A percentile compares a stretch with the other conserved stretches of the same genome.
Evolutionary conservation across 2,329 filamentous ascomycete genomes (phyloP).

Genomic region (Colletotrichum liriopes): DNA sequence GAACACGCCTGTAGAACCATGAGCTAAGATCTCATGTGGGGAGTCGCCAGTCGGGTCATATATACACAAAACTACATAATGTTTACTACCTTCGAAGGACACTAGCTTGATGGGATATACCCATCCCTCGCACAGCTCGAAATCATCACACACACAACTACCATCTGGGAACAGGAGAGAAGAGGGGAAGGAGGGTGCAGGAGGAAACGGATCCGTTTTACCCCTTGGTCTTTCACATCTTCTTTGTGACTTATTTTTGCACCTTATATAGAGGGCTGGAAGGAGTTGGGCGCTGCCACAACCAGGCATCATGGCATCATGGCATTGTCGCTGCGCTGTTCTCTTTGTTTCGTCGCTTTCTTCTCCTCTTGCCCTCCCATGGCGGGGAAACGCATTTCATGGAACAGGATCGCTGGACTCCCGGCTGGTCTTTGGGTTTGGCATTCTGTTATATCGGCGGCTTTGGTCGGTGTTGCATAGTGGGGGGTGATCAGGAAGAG

Average conservation of each 20-base stretch:
- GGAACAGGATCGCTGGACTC: conserved; percentile 30
- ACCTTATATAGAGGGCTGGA: conserved; percentile 1
- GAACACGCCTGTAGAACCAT: conserved; percentile 43
- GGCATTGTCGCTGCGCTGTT: conserved; percentile 12
- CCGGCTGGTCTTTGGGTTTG: conserved; percentile 37
- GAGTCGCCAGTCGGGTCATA: conserved; percentile 35
- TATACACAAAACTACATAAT: conserved; percentile 43
- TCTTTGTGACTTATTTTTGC: conserved; percentile 12
- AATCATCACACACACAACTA: conserved; percentile 7
- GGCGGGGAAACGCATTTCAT: background rate
- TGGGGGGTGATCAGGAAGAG: background rate
- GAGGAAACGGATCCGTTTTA: background rate
- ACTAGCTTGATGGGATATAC: conserved; percentile 27
- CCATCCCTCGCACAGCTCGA: conserved; percentile 18
- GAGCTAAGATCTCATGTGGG: conserved; percentile 37
- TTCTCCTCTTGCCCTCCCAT: background rate
- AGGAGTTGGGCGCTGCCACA: background rate
- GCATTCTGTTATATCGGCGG: conserved; percentile 29
- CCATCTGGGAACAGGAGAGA: conserved; percentile 12
- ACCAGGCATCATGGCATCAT: conserved; percentile 12
- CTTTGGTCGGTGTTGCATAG: background rate
- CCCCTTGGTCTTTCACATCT: background rate
- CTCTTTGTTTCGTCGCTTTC: background rate
- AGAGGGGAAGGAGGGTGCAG: background rate
- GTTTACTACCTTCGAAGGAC: conserved; percentile 42